Base-by-base conservation (phyloP, 164 flowering plant species). In the Liriodendron chinense region DNA sequence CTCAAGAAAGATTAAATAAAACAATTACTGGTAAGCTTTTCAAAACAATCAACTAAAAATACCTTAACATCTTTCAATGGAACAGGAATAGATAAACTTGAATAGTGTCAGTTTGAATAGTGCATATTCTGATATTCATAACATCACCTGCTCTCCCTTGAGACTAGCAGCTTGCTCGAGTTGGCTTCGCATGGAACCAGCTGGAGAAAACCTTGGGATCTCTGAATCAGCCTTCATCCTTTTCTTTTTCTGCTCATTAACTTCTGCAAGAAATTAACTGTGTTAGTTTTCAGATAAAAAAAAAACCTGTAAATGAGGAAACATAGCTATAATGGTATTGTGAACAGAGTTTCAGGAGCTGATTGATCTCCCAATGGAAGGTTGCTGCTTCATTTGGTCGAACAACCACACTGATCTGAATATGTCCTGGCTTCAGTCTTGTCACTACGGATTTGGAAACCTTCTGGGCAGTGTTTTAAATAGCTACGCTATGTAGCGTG, bases 131-230 rank as follows among this genome's bases (percentile, higher is more conserved):
- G 34, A 22, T 43, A 53, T 4, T 34, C 70, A 48, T 72, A 12
- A 71, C 53, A 75, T 50, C 84, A 93, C 99, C 89, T 96, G 98
- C 85, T 96, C 98, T 74, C 97, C 97, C 87, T 92, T 95, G 65
- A 93, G 87, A 84, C 83, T 87, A 78, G 90, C 90, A 78, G 83
- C 86, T 69, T 82, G 75, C 49, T 95, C 98, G 48, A 90, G 91
- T 77, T 88, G 94, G 83, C 70, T 89, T 78, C 97, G 85, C 81
- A 90, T 65, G 57, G 94, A 78, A 79, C 65, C 70, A 72, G 82
- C 80, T 70, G 97, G 83, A 72, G 97, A 85, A 71, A 81, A 81
- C 83, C 94, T 88, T 56, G 92, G 70, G 56, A 84, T 78, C 72
- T 95, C 99, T 68, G 96, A 80, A 85, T 96, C 99, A 70, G 83